Evolutionary conservation across 2,329 filamentous ascomycete species (phyloP), one percentile per base, ranked within the genome.

Genomic region (Nemania sp.): DNA sequence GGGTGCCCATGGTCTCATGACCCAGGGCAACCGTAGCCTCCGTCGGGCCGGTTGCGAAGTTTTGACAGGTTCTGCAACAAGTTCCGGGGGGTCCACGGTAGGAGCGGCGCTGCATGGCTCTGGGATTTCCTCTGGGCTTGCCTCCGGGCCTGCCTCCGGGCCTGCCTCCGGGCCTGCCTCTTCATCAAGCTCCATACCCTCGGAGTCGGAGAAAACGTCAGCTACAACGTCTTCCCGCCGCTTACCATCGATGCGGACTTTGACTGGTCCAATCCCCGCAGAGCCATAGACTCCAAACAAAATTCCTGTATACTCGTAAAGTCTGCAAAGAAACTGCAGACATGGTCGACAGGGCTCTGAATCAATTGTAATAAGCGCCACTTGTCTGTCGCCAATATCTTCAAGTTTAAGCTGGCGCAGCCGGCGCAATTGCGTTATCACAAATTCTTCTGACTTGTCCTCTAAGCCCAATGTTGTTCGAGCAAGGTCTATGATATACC

Each of bases 341-440:
- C 69, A 71, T 0, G 63, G 62, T 0, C 45, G 13, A 32, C 69
- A 71, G 0, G 68, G 68, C 15, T 71, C 60, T 0, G 62, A 65
- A 32, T 69, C 68, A 1, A 71, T 69, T 6, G 61, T 65, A 2
- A 71, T 68, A 9, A 66, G 48, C 0, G 64, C 63, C 1, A 39
- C 39, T 2, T 65, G 59, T 1, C 34, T 45, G 12, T 60, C 7
- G 0, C 62, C 64, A 0, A 71, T 55, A 0, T 53, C 51, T 1
- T n/a, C n/a, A n/a, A 39, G 40, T 1, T n/a, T 6, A n/a, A 39
- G 40, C 0, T n/a, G 5, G 21, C 37, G 58, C 2, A 70, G 43
- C 3, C 32, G 54, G 13, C 46, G 60, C 5, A 71, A 12, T 3
- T 63, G 56, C 3, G 35, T 39, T 2, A 69, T 57, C 2, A 62